Percentiles rank a stretch among this genome's conserved stretches.
Conservation (phyloP, 129 eudicot genomes). For the Arctium lappa region DNA sequence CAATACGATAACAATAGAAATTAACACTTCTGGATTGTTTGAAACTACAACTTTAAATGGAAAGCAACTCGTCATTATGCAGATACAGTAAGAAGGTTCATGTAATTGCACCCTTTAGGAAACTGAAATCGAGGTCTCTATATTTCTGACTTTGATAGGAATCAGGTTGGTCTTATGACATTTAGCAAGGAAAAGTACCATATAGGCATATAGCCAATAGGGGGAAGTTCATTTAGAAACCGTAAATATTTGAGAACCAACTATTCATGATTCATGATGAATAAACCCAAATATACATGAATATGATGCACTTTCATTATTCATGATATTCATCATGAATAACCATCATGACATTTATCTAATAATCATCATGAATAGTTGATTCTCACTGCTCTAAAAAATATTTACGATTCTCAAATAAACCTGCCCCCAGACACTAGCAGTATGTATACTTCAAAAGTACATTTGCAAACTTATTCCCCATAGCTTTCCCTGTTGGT, state of each 20-base stretch:
- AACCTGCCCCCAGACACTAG: too few species aligned
- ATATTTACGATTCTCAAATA: too few species aligned
- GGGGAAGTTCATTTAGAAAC: background rate
- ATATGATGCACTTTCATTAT: background rate
- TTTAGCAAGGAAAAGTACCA: background rate
- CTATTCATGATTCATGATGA: background rate
- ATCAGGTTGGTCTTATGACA: background rate
- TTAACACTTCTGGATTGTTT: background rate
- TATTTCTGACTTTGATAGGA: background rate
- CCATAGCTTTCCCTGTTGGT: too few species aligned
- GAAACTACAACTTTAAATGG: background rate
- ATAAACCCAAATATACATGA: background rate
- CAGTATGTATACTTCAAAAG: too few species aligned
- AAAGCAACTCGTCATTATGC: background rate
- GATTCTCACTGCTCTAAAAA: too few species aligned
- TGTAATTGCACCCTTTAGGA: background rate
- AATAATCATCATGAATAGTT: background rate
- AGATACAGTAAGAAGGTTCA: background rate
- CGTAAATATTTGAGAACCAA: background rate
- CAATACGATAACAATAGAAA: background rate
- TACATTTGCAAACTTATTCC: too few species aligned
- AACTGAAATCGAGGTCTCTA: background rate
- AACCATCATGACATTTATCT: background rate
- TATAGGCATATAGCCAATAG: background rate
- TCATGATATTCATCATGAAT: background rate